Evolutionary conservation across 352 stramenopile species (phyloP).

Genomic region (Peronosclerospora sorghi): DNA sequence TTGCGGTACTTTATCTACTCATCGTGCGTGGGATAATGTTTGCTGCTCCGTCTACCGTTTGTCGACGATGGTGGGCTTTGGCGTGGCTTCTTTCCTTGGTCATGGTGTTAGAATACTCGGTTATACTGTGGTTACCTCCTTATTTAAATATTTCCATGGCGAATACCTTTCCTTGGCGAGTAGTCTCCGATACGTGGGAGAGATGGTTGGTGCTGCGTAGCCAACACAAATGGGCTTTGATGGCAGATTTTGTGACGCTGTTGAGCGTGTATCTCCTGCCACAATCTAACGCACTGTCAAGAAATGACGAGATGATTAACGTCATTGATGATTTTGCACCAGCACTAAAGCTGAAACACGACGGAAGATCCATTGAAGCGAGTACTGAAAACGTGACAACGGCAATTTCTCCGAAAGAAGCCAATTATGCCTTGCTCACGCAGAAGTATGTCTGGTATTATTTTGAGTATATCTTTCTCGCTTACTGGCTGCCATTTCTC

Average conservation of each 20-base stretch:
- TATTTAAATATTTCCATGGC: slow-evolving; percentile 45
- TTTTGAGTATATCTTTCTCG: slow-evolving; percentile 50
- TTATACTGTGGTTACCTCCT: slow-evolving; percentile 65
- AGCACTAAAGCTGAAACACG: slow-evolving; percentile 4
- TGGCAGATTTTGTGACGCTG: slow-evolving; percentile 65
- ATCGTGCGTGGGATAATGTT: slow-evolving; percentile 80
- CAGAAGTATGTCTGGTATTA: slow-evolving; percentile 60
- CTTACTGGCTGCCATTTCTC: slow-evolving; percentile 53
- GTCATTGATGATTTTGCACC: slow-evolving; percentile 19
- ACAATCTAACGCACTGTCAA: slow-evolving; percentile 30
- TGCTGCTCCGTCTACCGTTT: slow-evolving; percentile 39
- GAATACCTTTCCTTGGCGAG: slow-evolving; percentile 44
- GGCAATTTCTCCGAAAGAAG: slow-evolving; percentile 17
- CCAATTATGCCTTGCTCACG: slow-evolving; percentile 46
- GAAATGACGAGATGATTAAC: slow-evolving; percentile 20
- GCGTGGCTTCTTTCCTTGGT: slow-evolving; percentile 45
- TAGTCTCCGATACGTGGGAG: slow-evolving; percentile 42
- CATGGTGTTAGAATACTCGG: slow-evolving; percentile 57
- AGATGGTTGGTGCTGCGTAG: slow-evolving; percentile 53
- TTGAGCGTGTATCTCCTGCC: slow-evolving; percentile 62
- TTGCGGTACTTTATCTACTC: slow-evolving; percentile 70
- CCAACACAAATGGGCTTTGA: slow-evolving; percentile 69
- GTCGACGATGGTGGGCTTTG: slow-evolving; percentile 41
- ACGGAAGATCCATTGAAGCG: slow-evolving; percentile 2
- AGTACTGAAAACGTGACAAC: neutral